Evolutionary conservation across 1,139 yeast genomes (phyloP).

Genomic region (Waltiozyma sp.): DNA sequence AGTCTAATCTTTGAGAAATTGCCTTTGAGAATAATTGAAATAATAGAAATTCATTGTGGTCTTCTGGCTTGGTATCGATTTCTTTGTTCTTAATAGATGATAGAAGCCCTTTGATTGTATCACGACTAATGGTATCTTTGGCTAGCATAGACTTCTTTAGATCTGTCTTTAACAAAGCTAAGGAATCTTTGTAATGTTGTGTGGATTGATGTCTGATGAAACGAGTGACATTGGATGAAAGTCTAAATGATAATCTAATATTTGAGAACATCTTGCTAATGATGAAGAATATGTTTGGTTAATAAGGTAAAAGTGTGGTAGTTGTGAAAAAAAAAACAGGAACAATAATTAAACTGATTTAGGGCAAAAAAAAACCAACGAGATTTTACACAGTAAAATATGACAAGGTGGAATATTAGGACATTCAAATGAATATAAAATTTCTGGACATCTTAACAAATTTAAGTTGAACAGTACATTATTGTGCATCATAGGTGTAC

Average conservation of each 20-base stretch:
- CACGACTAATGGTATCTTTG: slow-evolving; percentile 34
- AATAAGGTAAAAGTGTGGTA: too few species aligned
- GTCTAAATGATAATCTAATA: slow-evolving; percentile 2
- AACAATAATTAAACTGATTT: too few species aligned
- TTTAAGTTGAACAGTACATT: too few species aligned
- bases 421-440: too few species aligned
- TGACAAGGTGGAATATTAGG: too few species aligned
- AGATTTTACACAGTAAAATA: too few species aligned
- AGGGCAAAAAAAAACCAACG: too few species aligned
- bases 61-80: slow-evolving; percentile 35
- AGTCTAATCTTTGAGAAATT: slow-evolving; percentile 41
- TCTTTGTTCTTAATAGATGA: slow-evolving; percentile 52
- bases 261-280: neutral
- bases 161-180: slow-evolving; percentile 31
- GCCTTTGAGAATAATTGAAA: slow-evolving; percentile 38
- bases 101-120: slow-evolving; percentile 44
- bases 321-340: too few species aligned
- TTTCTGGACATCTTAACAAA: too few species aligned
- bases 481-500: too few species aligned
- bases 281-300: too few species aligned
- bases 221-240: neutral
- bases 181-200: slow-evolving; percentile 20
- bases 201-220: slow-evolving; percentile 21
- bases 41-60: slow-evolving; percentile 36
- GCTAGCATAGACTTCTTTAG: slow-evolving; percentile 37